A percentile compares a stretch with the other conserved stretches of the same genome.
Evolutionary conservation across 1,284 basidiomycete genomes (phyloP).

Genomic region (Naganishia albida): DNA sequence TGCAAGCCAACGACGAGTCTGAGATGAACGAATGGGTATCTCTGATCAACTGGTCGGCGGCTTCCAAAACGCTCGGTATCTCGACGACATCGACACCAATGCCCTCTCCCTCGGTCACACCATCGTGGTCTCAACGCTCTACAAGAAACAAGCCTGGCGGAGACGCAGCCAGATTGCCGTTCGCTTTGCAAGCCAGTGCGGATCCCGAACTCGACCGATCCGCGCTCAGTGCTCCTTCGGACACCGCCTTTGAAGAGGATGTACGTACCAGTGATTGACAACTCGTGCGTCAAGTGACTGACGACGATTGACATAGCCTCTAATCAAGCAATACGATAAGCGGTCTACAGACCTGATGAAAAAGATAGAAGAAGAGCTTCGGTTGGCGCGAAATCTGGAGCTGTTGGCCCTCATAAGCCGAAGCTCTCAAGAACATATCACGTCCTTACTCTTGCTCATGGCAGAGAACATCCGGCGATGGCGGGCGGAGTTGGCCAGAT

Average conservation of each 20-base stretch:
- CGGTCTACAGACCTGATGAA: slow-evolving; percentile 54
- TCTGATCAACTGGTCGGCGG: slow-evolving; percentile 89
- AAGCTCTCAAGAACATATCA: slow-evolving; percentile 73
- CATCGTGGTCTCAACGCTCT: too few species aligned
- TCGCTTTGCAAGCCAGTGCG: too few species aligned
- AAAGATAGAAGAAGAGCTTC: slow-evolving; percentile 70
- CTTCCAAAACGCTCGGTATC: slow-evolving; percentile 54
- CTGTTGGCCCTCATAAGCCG: slow-evolving; percentile 83
- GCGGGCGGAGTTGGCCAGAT: slow-evolving; percentile 71
- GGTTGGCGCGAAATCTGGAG: slow-evolving; percentile 76
- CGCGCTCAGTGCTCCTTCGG: background rate
- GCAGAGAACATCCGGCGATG: slow-evolving; percentile 67
- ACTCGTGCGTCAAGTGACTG: slow-evolving; percentile 57
- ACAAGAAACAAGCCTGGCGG: too few species aligned
- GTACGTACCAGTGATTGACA: slow-evolving; percentile 68
- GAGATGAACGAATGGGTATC: slow-evolving; percentile 92
- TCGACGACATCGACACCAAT: slow-evolving; percentile 5
- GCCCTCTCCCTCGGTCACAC: too few species aligned
- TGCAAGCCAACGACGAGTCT: slow-evolving; percentile 70
- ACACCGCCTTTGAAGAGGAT: slow-evolving; percentile 53
- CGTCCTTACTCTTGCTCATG: slow-evolving; percentile 64
- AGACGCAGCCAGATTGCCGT: too few species aligned
- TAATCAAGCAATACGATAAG: slow-evolving; percentile 61
- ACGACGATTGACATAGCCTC: slow-evolving; percentile 57
- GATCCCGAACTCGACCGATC: too few species aligned